Base-by-base conservation (phyloP, 345 rosid genomes). In the Corchorus capsularis region DNA sequence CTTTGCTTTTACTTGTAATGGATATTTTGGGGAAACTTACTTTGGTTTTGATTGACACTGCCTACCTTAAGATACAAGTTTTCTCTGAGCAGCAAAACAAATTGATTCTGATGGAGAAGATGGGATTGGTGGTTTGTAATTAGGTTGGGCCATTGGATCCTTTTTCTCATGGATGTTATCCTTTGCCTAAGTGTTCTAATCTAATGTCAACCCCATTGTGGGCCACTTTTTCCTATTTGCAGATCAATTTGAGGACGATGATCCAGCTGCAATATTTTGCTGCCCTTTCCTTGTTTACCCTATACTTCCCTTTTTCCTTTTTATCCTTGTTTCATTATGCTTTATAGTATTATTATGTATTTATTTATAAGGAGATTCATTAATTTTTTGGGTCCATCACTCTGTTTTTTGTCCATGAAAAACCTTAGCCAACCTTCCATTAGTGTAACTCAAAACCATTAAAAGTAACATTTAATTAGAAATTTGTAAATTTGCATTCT, bases 1-100 rank as follows among this genome's bases (percentile, higher is more conserved):
- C 78, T 83, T 88, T 43, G 80, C 63, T 77, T 81, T 79, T 60
- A 78, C 79, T 71, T 73, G 60, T 45, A 32, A 32, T 47, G 27
- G 74, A 4, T 50, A 67, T 60, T 75, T 62, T 62, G 65, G 82
- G 70, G 10, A 6, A 72, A 47, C 5, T 27, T 11, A 14, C 27
- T 10, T 67, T 27, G 65, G 32, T 71, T 78, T 61, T 27, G 54
- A 54, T 68, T 68, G 43, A 7, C 45, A 69, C 0, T 8, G 20
- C 41, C 14, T 47, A 68, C 52, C 72, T 27, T 49, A 27, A 52
- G 20, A 49, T 47, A 22, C 53, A 47, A 67, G 56, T 22, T 68
- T 13, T 12, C 5, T 37, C 4, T 5, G 13, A 39, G 13, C 20
- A 2, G 43, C 43, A 39, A 27, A 27, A 39, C 43, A 19, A 16